Evolutionary conservation across 2,329 filamentous ascomycete genomes (phyloP), one percentile per base, ranked within the genome.

Genomic region (Ophiostoma populinum): DNA sequence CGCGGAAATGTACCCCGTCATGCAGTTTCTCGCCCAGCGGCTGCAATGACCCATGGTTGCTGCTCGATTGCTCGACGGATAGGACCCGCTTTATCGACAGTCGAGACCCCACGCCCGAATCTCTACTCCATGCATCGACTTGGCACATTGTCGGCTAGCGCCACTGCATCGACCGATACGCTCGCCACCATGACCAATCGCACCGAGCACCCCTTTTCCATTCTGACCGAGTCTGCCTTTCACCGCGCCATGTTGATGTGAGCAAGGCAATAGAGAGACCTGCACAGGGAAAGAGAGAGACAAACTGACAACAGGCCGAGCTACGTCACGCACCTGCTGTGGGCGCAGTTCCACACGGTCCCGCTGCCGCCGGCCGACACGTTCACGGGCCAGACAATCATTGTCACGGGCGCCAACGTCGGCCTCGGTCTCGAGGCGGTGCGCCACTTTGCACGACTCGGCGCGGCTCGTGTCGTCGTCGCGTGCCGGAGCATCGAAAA

Each of bases 1-100:
- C 35, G 83, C 92, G 9, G 86, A 95, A 62, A 86, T 92, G 67
- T 50, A 86, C 47, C 85, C 86, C 1, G 67, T 94, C 40, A 94
- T 94, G 83, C 71, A 78, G 49, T 94, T 77, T 47, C 67, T 85
- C 47, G 75, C 76, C 0, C 66, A 76, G 34, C 65, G 76, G 47
- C 53, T 90, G 45, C 27, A 24, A 28, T n/a, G n/a, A n/a, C n/a
- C n/a, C n/a, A n/a, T n/a, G 24, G 18, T 33, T n/a, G n/a, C n/a
- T n/a, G n/a, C n/a, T n/a, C n/a, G n/a, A n/a, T n/a, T n/a, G n/a
- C n/a, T n/a, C n/a, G n/a, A n/a, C n/a, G n/a, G n/a, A n/a, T n/a
- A n/a, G n/a, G n/a, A n/a, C n/a, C n/a, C n/a, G n/a, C n/a, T n/a
- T n/a, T n/a, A n/a, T n/a, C n/a, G n/a, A n/a, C n/a, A n/a, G n/a